Evolutionary conservation across 768 basidiomycete genomes (phyloP), one percentile per base, ranked within the genome.

Genomic region (Holtermannia corniformis): DNA sequence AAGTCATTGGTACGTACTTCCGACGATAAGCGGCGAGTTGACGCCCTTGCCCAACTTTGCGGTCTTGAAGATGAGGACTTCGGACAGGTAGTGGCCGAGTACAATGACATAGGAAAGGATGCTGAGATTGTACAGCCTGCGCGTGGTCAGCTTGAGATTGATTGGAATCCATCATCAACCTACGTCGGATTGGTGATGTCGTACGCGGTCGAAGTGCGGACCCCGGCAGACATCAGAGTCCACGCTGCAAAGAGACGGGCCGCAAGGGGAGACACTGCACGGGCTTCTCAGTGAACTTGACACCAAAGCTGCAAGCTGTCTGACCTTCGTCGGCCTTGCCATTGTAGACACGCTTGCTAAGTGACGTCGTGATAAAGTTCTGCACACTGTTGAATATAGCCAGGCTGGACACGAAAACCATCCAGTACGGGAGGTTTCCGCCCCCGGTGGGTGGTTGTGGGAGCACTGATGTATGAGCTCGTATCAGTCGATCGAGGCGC

Each of bases 231-330:
- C 3, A 85, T 83, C 47, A 93, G 71, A 0, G 92, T 96, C 93
- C 93, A 99, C 1, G 81, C 78, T 1, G 80, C 92, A 68, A 95
- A 95, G 3, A 90, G 87, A 44, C 93, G 80, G 32, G 87, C 85
- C 59, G 92, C 87, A 19, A 97, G 78, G 16, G 78, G 73, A 5
- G 88, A 91, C 11, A 99, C 93, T 93, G 73, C 21, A 27, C 50
- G 20, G 27, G 37, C 45, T 24, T 47, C 45, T 21, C 2, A 46
- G 47, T 19, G 43, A 64, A 62, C 62, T 48, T 44, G 14, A 13
- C 48, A 19, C 21, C 49, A 28, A 26, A 27, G 28, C 37, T 50
- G n/a, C 48, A 49, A 27, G 25, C 21, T 11, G 11, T 67, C 67
- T 47, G 20, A 74, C 76, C 73, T 57, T 74, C 62, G 2, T 64